Evolutionary conservation across 768 basidiomycete genomes (phyloP).

Genomic region (Russula olivacea): DNA sequence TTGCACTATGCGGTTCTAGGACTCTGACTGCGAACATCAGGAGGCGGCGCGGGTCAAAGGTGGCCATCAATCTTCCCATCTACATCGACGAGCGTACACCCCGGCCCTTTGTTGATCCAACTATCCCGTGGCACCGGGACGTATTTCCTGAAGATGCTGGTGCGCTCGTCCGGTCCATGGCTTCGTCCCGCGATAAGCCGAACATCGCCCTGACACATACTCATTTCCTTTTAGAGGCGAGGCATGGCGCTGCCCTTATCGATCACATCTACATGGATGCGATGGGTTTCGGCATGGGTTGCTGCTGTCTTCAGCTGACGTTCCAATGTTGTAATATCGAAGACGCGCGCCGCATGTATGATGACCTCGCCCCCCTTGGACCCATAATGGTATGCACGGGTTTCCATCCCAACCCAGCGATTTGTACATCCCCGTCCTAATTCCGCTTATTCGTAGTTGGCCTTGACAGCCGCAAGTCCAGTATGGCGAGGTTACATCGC

Average conservation of each 20-base stretch:
- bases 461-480: conserved; percentile 90
- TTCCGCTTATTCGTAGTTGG: conserved; percentile 50
- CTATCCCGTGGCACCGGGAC: conserved; percentile 84
- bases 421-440: neutral
- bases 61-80: conserved; percentile 90
- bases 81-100: conserved; percentile 86
- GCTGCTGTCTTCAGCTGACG: conserved; percentile 94
- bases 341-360: conserved; percentile 91
- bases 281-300: conserved; percentile 99
- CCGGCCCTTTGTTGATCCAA: conserved; percentile 83
- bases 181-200: neutral
- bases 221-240: conserved; percentile 56
- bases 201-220: conserved; percentile 10
- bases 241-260: conserved; percentile 76
- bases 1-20: conserved; percentile 38
- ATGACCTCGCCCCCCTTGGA: conserved; percentile 90
- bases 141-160: conserved; percentile 81
- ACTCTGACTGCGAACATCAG: conserved; percentile 98
- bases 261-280: conserved; percentile 98
- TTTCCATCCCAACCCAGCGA: neutral
- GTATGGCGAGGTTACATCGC: conserved; percentile 91
- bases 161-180: conserved; percentile 32
- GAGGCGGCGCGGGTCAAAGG: conserved; percentile 83
- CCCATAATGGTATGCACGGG: conserved; percentile 77
- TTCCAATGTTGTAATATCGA: conserved; percentile 94